phyloP scores from a whole-genome alignment of 1,284 basidiomycete species.

The Exsudoporus floridanus region DNA sequence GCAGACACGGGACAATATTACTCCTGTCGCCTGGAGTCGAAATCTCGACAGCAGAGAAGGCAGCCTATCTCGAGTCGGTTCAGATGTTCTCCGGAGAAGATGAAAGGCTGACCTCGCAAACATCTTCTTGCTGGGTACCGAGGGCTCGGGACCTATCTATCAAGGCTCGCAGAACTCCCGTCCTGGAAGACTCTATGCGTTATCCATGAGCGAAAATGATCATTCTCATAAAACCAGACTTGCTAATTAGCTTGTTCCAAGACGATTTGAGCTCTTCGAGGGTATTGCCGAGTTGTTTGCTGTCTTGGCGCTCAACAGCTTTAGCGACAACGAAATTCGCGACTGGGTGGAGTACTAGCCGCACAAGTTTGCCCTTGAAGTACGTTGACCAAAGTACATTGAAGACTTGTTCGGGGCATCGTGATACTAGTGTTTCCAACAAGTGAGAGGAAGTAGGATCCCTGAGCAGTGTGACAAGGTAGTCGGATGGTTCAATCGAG shows the following conservation, averaged over 20 bases:
- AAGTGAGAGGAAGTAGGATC: slow-evolving; percentile 87
- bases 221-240: slow-evolving; percentile 37
- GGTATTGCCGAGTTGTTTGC: slow-evolving; percentile 56
- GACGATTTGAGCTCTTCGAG: slow-evolving; percentile 57
- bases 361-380: slow-evolving; percentile 68
- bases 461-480: slow-evolving; percentile 74
- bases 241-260: slow-evolving; percentile 51
- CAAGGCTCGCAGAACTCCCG: slow-evolving; percentile 68
- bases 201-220: slow-evolving; percentile 1
- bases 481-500: slow-evolving; percentile 61
- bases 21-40: slow-evolving; percentile 44
- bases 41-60: slow-evolving; percentile 62
- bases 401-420: slow-evolving; percentile 65
- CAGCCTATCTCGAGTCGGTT: slow-evolving; percentile 43
- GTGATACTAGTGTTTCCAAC: slow-evolving; percentile 72
- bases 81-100: background rate
- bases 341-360: slow-evolving; percentile 80
- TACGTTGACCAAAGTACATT: slow-evolving; percentile 73
- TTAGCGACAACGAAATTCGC: slow-evolving; percentile 90
- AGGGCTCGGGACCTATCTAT: slow-evolving; percentile 65
- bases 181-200: slow-evolving; percentile 50
- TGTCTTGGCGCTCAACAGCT: slow-evolving; percentile 61
- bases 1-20: slow-evolving; percentile 62
- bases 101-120: slow-evolving; percentile 47
- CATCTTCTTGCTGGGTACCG: slow-evolving; percentile 40